Evolutionary conservation across 345 rosid species (phyloP), one percentile per base, ranked within the genome.

Genomic region (Aegle marmelos): DNA sequence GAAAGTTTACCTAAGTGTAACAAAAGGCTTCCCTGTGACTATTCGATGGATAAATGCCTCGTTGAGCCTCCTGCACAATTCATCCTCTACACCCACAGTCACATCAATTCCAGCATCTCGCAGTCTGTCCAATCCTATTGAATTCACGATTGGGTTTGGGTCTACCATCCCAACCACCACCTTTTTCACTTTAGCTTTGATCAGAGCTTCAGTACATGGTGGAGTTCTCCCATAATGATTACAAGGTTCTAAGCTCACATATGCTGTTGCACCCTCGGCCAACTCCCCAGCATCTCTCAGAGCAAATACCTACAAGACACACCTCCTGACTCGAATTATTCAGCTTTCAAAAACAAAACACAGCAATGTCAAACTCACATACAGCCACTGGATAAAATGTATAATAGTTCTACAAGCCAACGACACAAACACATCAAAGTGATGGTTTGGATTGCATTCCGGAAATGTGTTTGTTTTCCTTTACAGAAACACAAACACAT

Each of bases 161-260:
- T 96, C 97, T 63, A 94, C 87, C 90, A 94, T 94, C 24, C 98
- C 98, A 13, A 91, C 63, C 4, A 92, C 97, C 75, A 88, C 93
- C 85, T 85, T 90, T 79, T 90, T 96, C 81, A 91, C 93, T 73
- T 91, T 91, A 70, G 97, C 97, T 78, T 90, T 88, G 65, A 94
- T 87, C 76, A 94, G 66, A 27, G 98, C 99, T 80, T 96, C 97
- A 50, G 91, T 80, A 70, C 98, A 94, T 0, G 98, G 98, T n/a
- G 97, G 97, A 45, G 97, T 96, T 87, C 98, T 89, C 19, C 99
- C 98, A 70, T 86, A 81, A 81, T 92, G 97, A 76, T 96, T 91
- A 82, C 99, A 92, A 2, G 99, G 99, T 83, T 96, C 99, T 59
- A 94, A 83, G 78, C 93, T 92, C 82, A 94, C 98, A 74, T 94